Evolutionary conservation across 2,329 filamentous ascomycete genomes (phyloP), one percentile per base, ranked within the genome.

Genomic region (Verticillium nonalfalfae): DNA sequence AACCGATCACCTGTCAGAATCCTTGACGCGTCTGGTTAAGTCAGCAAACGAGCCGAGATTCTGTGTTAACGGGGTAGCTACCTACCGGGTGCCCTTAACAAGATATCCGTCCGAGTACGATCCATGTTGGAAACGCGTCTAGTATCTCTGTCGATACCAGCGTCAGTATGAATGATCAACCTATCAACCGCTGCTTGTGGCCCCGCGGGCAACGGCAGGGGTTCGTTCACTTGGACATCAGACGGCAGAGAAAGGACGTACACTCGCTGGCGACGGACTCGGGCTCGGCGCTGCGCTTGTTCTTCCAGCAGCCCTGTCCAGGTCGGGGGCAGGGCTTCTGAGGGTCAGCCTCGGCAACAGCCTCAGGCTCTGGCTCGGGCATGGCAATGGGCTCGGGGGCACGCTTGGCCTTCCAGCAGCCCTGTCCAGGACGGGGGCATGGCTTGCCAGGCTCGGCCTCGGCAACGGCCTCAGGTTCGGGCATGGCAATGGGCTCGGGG

Each of bases 281-380:
- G 14, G 73, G 73, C 56, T 74, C 72, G 56, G 74, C 74, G 15
- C 71, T 74, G 60, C 77, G 73, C 67, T 73, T 72, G 45, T 56
- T 77, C 65, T 72, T 74, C 73, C 72, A 74, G 74, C 75, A 77
- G 7, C 69, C 62, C 66, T 72, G 66, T 55, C 75, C 72, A 34
- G 70, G 71, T 40, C 71, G 68, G 64, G 72, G 65, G 68, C 79
- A 80, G 11, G 34, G 31, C 34, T 21, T 15, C 21, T 58, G 21
- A 7, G 39, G 56, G 6, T 57, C 56, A 7, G 34, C 18, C 38
- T 65, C 61, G 33, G 62, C 63, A 65, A 72, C 70, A 26, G 68
- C 56, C 63, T 75, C 61, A 59, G 72, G 67, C 13, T 75, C 61
- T 59, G 72, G 67, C 13, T 67, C 67, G 66, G 67, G 56, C 26